Conservation (phyloP, 257 asterid species). For the Solanum raphanifolium region DNA sequence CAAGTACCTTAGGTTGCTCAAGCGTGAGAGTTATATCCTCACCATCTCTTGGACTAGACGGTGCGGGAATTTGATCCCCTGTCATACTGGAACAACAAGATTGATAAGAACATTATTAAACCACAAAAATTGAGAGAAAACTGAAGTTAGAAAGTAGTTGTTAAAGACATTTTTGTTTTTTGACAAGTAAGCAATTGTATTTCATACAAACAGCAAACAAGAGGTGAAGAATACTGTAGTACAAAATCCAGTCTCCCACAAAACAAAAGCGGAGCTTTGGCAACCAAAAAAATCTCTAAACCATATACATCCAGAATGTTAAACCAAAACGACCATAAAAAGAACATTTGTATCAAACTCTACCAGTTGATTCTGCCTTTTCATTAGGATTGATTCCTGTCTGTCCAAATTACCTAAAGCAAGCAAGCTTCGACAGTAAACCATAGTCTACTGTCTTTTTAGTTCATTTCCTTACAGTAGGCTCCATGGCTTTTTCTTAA, state of each 20-base stretch:
- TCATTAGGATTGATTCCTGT: not conserved
- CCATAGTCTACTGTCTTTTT: not conserved
- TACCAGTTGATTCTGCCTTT: not conserved
- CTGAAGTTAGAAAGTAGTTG: not conserved
- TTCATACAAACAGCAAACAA: not conserved
- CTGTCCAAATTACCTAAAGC: not conserved
- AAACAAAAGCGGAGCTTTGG: not conserved
- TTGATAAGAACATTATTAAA: conserved; percentile 50
- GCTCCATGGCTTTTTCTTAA: not conserved
- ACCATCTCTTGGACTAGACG: conserved; percentile 88
- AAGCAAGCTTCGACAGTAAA: not conserved
- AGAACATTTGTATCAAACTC: not conserved
- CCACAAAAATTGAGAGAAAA: conserved; percentile 47
- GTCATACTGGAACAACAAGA: conserved; percentile 63
- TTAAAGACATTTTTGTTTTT: not conserved
- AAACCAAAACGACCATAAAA: not conserved
- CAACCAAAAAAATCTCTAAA: not conserved
- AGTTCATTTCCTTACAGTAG: not conserved
- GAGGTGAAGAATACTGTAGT: not conserved
- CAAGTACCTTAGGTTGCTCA: conserved; percentile 64
- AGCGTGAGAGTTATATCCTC: conserved; percentile 48
- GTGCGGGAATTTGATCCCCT: conserved; percentile 81
- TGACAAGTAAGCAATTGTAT: not conserved
- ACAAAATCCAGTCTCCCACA: not conserved
- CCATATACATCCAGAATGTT: not conserved